Conservation (phyloP, 164 flowering plant species). For the Santalum album region DNA sequence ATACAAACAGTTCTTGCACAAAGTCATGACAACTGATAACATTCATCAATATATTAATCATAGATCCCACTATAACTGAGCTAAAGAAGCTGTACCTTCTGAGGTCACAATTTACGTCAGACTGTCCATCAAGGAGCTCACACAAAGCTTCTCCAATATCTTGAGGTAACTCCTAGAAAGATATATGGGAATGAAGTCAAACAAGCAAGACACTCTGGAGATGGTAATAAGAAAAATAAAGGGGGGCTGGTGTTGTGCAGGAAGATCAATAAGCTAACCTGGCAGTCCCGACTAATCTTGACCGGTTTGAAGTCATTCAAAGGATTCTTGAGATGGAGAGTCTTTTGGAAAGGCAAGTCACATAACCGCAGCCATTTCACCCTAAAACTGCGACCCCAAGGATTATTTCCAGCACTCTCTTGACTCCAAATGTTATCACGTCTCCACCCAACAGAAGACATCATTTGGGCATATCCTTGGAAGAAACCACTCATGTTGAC, state of each 20-base stretch:
- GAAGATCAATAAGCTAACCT: conserved; percentile 30
- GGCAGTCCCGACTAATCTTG: conserved; percentile 92
- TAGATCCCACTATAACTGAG: background rate
- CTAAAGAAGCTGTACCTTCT: conserved; percentile 30
- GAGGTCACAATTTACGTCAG: conserved; percentile 26
- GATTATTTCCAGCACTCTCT: conserved; percentile 54
- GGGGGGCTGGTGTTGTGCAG: background rate
- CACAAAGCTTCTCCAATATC: conserved; percentile 85
- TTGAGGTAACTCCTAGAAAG: conserved; percentile 63
- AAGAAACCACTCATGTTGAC: conserved; percentile 96
- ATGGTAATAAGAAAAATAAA: background rate
- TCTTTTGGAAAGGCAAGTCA: conserved; percentile 76
- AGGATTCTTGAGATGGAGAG: conserved; percentile 88
- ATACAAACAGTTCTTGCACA: conserved; percentile 15
- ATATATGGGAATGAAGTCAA: conserved; percentile 8
- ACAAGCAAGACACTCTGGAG: background rate
- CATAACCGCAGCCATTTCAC: conserved; percentile 72
- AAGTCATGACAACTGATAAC: conserved; percentile 7
- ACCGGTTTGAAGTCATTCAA: conserved; percentile 87
- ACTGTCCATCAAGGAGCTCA: conserved; percentile 61
- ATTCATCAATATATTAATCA: conserved; percentile 2
- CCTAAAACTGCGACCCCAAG: conserved; percentile 87
- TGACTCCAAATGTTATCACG: conserved; percentile 78
- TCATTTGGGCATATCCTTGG: conserved; percentile 97
- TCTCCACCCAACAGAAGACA: conserved; percentile 87